These are phyloP conservation scores for Colletotrichum filicis DNA, from an alignment of 2,329 filamentous ascomycete genomes.

Conservation along the genomic window DNA sequence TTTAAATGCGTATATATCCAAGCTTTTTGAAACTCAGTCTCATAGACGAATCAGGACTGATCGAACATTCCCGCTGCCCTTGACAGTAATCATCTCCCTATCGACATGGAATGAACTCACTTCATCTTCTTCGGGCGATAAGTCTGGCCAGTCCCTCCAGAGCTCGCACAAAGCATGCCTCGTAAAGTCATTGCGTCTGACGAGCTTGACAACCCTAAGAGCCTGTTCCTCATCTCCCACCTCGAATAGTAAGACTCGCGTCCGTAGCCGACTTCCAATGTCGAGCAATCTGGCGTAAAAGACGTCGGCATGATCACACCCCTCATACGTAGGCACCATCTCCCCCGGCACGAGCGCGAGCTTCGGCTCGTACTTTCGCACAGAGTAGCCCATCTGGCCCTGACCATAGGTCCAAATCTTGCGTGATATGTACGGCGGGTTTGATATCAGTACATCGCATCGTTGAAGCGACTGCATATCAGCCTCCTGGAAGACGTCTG, in stretches of 20 bases:
- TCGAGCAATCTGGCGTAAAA: slow-evolving; percentile 77
- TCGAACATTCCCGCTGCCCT: slow-evolving; percentile 60
- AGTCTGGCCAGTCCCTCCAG: slow-evolving; percentile 76
- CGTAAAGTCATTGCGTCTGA: slow-evolving; percentile 43
- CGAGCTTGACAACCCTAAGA: slow-evolving; percentile 66
- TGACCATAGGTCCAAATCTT: slow-evolving; percentile 50
- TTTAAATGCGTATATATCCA: background rate
- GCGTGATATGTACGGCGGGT: slow-evolving; percentile 90
- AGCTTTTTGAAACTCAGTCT: background rate
- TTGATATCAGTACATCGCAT: slow-evolving; percentile 81
- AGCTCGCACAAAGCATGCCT: slow-evolving; percentile 64
- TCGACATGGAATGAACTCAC: slow-evolving; percentile 37
- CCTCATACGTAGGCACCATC: slow-evolving; percentile 41
- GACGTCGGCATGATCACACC: slow-evolving; percentile 56
- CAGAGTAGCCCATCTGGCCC: slow-evolving; percentile 72
- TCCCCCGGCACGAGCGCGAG: slow-evolving; percentile 76
- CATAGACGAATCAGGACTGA: slow-evolving; percentile 48
- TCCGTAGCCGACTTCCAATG: slow-evolving; percentile 59
- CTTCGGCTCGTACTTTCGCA: slow-evolving; percentile 83
- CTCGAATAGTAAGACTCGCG: slow-evolving; percentile 74
- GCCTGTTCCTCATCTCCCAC: slow-evolving; percentile 78
- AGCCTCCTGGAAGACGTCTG: slow-evolving; percentile 60
- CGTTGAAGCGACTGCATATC: slow-evolving; percentile 44
- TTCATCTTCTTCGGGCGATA: slow-evolving; percentile 44
- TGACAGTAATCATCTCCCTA: slow-evolving; percentile 42